A percentile compares a stretch with the other conserved stretches of the same genome.
Evolutionary conservation across 345 rosid species (phyloP).

Genomic region (Eucalyptus cloeziana): DNA sequence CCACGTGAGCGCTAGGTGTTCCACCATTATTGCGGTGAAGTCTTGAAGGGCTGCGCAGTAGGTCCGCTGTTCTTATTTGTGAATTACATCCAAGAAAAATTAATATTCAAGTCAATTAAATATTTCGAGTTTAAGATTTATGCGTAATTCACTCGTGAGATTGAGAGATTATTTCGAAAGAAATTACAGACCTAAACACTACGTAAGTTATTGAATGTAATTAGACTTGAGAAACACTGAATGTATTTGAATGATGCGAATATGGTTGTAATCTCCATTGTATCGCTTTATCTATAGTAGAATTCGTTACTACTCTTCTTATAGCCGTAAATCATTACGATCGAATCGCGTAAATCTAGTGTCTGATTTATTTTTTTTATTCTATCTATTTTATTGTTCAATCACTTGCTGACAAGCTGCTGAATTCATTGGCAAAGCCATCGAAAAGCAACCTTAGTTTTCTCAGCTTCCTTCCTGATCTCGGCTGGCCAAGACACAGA

Average conservation of each 20-base stretch:
- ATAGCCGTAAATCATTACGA: no score
- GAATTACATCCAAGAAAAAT: no score
- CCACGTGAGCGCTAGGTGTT: rapidly evolving
- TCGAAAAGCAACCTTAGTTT: not conserved
- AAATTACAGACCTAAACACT: rapidly evolving
- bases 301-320: no score
- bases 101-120: rapidly evolving
- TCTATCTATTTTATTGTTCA: no score
- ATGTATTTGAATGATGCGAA: no score
- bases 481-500: not conserved
- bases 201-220: rapidly evolving
- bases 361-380: no score
- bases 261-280: rapidly evolving
- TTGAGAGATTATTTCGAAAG: rapidly evolving
- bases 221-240: rapidly evolving
- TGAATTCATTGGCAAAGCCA: not conserved
- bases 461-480: not conserved
- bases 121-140: no score
- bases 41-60: no score
- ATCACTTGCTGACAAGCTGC: not conserved
- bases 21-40: no score
- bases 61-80: no score
- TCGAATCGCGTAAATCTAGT: rapidly evolving
- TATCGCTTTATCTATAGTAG: no score
- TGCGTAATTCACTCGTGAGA: rapidly evolving